These are phyloP conservation scores for Sphaerulina populicola DNA, from an alignment of 2,329 filamentous ascomycete species.

Conservation along the genomic window DNA sequence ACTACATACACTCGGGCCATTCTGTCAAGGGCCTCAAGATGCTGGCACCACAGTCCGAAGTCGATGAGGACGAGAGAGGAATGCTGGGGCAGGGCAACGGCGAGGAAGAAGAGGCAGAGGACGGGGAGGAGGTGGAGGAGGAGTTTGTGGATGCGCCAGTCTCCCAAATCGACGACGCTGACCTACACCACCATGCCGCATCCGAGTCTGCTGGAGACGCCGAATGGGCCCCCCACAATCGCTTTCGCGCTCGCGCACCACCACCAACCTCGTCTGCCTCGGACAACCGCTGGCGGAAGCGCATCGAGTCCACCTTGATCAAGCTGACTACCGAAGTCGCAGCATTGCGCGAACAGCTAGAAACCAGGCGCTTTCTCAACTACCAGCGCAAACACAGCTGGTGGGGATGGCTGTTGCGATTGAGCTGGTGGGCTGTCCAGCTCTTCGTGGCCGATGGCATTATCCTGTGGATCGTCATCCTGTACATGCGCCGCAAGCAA, in stretches of 20 bases:
- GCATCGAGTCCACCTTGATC: slow-evolving; percentile 76
- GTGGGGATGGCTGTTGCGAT: slow-evolving; percentile 62
- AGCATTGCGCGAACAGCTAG: slow-evolving; percentile 82
- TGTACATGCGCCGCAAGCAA: slow-evolving; percentile 65
- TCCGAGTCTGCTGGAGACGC: slow-evolving; percentile 16
- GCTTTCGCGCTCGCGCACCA: slow-evolving; percentile 11
- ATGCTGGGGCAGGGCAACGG: too few species aligned
- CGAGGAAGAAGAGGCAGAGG: slow-evolving; percentile 46
- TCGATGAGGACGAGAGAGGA: slow-evolving; percentile 30
- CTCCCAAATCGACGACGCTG: slow-evolving; percentile 37
- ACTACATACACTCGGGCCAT: slow-evolving; percentile 26
- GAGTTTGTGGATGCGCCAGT: slow-evolving; percentile 45
- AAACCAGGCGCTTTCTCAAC: slow-evolving; percentile 63
- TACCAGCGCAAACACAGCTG: slow-evolving; percentile 56
- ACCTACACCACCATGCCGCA: slow-evolving; percentile 15
- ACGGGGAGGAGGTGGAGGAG: slow-evolving; percentile 36
- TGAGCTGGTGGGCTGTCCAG: slow-evolving; percentile 60
- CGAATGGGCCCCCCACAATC: slow-evolving; percentile 1
- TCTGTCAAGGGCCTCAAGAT: slow-evolving; percentile 42
- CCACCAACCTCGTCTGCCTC: slow-evolving; percentile 14
- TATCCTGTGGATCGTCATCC: slow-evolving; percentile 55
- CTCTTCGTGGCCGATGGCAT: slow-evolving; percentile 66
- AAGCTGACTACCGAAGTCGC: slow-evolving; percentile 89
- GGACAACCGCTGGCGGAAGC: slow-evolving; percentile 62
- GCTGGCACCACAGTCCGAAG: slow-evolving; percentile 77